Evolutionary conservation across 345 rosid genomes (phyloP).

Genomic region (Lepidium africanum): DNA sequence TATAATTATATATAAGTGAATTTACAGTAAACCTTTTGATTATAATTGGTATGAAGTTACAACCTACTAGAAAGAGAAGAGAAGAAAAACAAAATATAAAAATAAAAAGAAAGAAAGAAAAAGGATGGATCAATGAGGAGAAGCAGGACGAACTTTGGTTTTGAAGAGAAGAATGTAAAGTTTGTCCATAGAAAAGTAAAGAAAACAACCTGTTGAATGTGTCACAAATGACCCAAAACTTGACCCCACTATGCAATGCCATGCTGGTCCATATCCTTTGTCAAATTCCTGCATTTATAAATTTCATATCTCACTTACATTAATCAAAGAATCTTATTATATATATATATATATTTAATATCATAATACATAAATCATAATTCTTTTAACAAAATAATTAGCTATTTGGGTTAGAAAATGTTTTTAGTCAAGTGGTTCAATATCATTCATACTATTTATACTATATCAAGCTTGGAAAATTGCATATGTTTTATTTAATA

Average conservation of each 20-base stretch:
- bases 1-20: neutral
- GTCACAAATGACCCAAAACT: slow-evolving; percentile 86
- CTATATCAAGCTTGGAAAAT: no score
- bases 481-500: no score
- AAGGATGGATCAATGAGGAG: slow-evolving; percentile 10
- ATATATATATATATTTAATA: neutral
- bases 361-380: neutral
- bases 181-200: slow-evolving; percentile 79
- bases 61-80: neutral
- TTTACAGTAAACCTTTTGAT: slow-evolving; percentile 23
- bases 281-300: slow-evolving; percentile 65
- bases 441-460: no score
- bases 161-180: slow-evolving; percentile 56
- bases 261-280: slow-evolving; percentile 82
- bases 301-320: neutral
- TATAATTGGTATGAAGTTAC: slow-evolving; percentile 2
- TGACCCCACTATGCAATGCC: slow-evolving; percentile 94
- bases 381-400: neutral
- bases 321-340: neutral
- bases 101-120: neutral
- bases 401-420: no score
- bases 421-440: no score
- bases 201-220: slow-evolving; percentile 73
- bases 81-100: neutral
- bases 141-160: slow-evolving; percentile 50